Conservation (phyloP, 2,329 filamentous ascomycete species). For the Cladosporium sp. region DNA sequence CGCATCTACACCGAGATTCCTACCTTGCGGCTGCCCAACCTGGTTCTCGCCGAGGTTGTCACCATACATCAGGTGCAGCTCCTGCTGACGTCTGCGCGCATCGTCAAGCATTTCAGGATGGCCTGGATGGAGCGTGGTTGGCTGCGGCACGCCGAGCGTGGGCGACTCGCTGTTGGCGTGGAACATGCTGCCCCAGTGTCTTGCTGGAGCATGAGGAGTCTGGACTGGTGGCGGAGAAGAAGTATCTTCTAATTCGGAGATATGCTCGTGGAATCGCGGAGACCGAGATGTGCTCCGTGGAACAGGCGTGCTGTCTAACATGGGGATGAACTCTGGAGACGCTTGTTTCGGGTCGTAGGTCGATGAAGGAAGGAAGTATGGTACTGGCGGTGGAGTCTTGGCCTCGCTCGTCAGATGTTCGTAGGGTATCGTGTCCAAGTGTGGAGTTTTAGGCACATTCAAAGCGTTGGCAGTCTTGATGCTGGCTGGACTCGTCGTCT, state of each 20-base stretch:
- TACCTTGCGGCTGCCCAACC: background rate
- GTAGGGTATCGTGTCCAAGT: background rate
- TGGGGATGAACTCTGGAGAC: conserved; percentile 9
- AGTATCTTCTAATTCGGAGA: conserved; percentile 18
- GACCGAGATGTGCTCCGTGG: conserved; percentile 9
- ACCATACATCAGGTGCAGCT: conserved; percentile 22
- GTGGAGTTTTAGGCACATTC: background rate
- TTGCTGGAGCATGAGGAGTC: background rate
- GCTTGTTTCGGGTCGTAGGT: conserved; percentile 12
- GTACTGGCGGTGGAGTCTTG: background rate
- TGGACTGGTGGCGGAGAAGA: conserved; percentile 4
- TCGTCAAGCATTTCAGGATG: conserved; percentile 1
- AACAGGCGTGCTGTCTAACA: conserved; percentile 17
- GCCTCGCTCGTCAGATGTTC: background rate
- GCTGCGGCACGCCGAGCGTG: conserved; percentile 18
- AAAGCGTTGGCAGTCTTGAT: background rate
- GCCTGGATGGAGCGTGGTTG: background rate
- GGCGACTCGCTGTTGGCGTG: conserved; percentile 17
- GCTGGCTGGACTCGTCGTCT: background rate
- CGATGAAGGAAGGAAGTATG: conserved; percentile 8
- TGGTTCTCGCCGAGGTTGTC: conserved; percentile 19
- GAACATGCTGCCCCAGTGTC: background rate
- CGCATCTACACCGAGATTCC: background rate
- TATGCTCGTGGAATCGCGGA: conserved; percentile 15
- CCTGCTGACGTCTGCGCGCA: conserved; percentile 17